Conservation (phyloP, 2,329 filamentous ascomycete species). For the Chalara sp. region DNA sequence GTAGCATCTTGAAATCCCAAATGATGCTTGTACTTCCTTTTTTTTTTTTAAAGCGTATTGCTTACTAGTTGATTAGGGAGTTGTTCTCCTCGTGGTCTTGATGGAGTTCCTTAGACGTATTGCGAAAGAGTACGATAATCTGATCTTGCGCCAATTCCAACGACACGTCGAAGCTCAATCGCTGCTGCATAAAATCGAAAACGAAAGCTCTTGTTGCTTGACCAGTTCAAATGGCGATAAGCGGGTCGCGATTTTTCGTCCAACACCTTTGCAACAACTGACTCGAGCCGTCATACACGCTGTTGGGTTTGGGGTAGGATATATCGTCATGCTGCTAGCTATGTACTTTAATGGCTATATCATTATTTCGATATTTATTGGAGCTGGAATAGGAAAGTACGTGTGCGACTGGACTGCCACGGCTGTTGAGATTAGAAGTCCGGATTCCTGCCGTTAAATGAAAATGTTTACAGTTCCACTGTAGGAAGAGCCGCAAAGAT, state of each 20-base stretch:
- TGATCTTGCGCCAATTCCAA: no score
- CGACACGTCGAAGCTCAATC: no score
- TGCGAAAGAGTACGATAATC: constrained; percentile 60
- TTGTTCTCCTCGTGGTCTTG: constrained; percentile 61
- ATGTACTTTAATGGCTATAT: constrained; percentile 64
- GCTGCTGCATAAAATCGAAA: no score
- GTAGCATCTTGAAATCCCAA: no score
- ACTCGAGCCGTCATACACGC: constrained; percentile 60
- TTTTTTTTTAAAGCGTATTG: no score
- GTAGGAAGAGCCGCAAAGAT: no score
- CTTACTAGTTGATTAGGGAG: constrained; percentile 34
- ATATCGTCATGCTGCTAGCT: constrained; percentile 64
- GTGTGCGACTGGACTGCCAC: constrained; percentile 25
- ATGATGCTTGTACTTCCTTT: no score
- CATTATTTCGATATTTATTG: constrained; percentile 73
- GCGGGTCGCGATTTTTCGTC: constrained; percentile 34
- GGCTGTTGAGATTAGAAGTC: no score
- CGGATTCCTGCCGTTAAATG: no score
- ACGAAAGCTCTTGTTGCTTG: constrained; percentile 13
- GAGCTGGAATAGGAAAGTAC: constrained; percentile 63
- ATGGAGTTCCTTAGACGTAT: constrained; percentile 66
- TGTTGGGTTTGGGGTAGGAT: constrained; percentile 65
- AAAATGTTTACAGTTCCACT: no score
- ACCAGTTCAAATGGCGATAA: no score
- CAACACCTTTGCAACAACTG: constrained; percentile 56